Evolutionary conservation across 2,329 filamentous ascomycete species (phyloP), one percentile per base, ranked within the genome.

Genomic region (Verticillium albo-atrum): DNA sequence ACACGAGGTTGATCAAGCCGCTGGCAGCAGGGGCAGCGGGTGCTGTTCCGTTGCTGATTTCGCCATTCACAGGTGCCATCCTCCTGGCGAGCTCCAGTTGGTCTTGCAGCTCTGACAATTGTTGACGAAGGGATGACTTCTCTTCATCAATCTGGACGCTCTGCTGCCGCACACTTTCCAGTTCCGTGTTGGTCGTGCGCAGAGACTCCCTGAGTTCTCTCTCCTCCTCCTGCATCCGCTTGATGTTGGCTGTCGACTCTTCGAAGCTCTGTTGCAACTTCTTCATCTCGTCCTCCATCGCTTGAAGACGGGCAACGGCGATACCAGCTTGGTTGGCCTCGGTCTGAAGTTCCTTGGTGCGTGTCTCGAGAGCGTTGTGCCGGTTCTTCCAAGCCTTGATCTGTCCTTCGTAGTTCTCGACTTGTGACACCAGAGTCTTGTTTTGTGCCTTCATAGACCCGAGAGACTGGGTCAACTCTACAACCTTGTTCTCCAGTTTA

Each of bases 401-500:
- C 76, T 99, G 95, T 66, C 84, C 89, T 74, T 99, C 94, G 78
- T 98, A 97, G 74, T 91, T 97, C 75, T 97, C 92, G 55, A 99
- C 89, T 75, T 98, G 93, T 35, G 85, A 88, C 67, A 90, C 82
- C 62, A 99, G 83, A 60, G 85, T 85, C 81, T 96, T 97, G 84
- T 99, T 99, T 77, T 97, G 91, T 63, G 89, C 86, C 80, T 96
- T 97, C 83, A 97, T 89, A 10, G 92, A 89, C 65, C 95, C 93
- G 68, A 99, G 78, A 55, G 89, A 91, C 75, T 99, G 95, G 1
- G 95, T 99, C 70, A 99, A 84, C 79, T 99, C 95, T 63, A 99
- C 92, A 63, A 99, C 95, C 86, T 99, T 99, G 84, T 99, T 98
- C 76, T 99, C 95, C 68, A 99, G 81, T 81, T 97, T 98, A 82